Evolutionary conservation across 2,329 filamentous ascomycete genomes (phyloP), one percentile per base, ranked within the genome.

Genomic region (Diaporthe citri): DNA sequence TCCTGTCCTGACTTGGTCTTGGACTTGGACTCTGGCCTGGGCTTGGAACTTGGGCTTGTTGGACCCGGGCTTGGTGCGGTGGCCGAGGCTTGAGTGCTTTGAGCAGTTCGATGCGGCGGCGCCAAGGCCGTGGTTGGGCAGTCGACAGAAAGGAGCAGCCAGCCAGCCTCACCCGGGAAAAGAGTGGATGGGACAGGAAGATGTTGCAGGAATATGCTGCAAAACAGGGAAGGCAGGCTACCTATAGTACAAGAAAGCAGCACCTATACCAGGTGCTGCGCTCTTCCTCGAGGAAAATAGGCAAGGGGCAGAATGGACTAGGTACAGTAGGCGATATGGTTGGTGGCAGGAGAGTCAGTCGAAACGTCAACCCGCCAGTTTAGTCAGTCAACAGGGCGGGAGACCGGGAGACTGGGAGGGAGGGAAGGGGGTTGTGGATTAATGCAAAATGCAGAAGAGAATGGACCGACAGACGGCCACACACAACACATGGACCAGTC

Each of bases 341-440:
- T 69, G 64, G 64, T 69, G 64, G 64, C 64, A 55, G 31, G 48
- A 69, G 64, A 69, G 64, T 69, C 64, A 69, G 64, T 69, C 48
- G 64, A 69, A 55, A 69, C 64, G 55, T 69, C 64, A 55, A 17
- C 34, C 64, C 8, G 62, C 31, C 64, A 36, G 41, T 31, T 39
- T 43, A 56, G 52, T 55, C 72, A 73, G 60, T 36, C 72, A 31
- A 22, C 34, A 31, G 36, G 60, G 36, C 39, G 56, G 36, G 39
- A 57, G 20, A 34, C 9, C 25, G 67, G 62, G 52, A n/a, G 34
- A 57, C n/a, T 25, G 72, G 72, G 25, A 31, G 52, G 60, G 41
- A 43, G 31, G n/a, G 41, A 51, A 52, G 62, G 46, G 55, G 46
- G n/a, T 5, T 66, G 64, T 69, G 64, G 64, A 41, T 69, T 69